Percentiles rank a stretch among this genome's conserved stretches.
Conservation (phyloP, 176 grass and related monocot genomes). For the Urochloa ruziziensis region DNA sequence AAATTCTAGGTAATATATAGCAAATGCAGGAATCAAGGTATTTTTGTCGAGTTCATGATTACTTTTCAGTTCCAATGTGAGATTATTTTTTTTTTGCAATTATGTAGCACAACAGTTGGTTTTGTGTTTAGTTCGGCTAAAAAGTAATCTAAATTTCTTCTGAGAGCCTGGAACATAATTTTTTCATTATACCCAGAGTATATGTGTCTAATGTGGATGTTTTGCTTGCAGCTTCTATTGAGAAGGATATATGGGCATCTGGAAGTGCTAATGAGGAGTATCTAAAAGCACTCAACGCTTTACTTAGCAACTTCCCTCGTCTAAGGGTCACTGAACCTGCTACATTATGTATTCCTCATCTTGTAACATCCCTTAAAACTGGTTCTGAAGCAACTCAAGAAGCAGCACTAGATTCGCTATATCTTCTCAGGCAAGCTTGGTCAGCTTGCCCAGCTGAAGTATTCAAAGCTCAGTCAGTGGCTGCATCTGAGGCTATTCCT, state of each 20-base stretch:
- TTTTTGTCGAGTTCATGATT: neutral
- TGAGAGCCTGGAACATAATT: neutral
- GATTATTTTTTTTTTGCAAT: neutral
- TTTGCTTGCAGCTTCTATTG: conserved; percentile 84
- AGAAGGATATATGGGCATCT: conserved; percentile 95
- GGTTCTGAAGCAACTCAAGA: conserved; percentile 97
- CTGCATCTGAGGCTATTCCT: conserved; percentile 96
- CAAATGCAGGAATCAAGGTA: neutral
- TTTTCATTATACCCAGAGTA: neutral
- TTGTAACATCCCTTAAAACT: conserved; percentile 95
- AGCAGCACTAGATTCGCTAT: conserved; percentile 93
- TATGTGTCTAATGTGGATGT: conserved; percentile 20
- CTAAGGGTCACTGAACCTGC: conserved; percentile 94
- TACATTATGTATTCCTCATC: conserved; percentile 89
- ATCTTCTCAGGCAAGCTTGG: conserved; percentile 98
- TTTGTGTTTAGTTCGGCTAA: neutral
- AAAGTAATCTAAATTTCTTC: neutral
- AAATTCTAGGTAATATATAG: neutral
- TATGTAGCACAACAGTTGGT: neutral
- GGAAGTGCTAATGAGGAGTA: conserved; percentile 98
- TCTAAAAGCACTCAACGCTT: conserved; percentile 90
- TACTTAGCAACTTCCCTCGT: conserved; percentile 95
- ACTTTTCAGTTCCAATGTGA: neutral
- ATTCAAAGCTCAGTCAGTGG: conserved; percentile 97
- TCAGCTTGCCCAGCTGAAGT: conserved; percentile 87